phyloP scores from a whole-genome alignment of 306 rosid species.

The Hippophae rhamnoides region DNA sequence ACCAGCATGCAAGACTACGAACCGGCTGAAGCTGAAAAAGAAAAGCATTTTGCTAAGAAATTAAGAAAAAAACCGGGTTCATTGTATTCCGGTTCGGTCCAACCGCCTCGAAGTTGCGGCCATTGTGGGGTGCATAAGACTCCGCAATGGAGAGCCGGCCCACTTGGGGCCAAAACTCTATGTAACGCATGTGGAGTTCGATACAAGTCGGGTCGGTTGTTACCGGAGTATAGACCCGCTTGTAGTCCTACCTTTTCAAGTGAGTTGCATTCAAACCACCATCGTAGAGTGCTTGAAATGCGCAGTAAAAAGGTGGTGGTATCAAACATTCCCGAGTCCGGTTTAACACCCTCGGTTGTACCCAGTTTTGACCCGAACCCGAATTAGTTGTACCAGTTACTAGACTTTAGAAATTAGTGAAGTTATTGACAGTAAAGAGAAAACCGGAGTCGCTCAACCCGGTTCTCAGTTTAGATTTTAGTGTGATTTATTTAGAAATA shows the following conservation, averaged over 20 bases:
- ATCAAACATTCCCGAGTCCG: constrained; percentile 15
- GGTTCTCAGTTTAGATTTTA: constrained; percentile 40
- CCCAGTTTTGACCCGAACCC: constrained; percentile 40
- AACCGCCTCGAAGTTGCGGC: constrained; percentile 64
- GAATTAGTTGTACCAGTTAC: neutral
- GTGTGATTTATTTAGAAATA: neutral
- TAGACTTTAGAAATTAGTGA: constrained; percentile 4
- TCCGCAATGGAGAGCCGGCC: constrained; percentile 96
- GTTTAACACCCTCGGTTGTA: constrained; percentile 24
- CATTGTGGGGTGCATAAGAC: constrained; percentile 97
- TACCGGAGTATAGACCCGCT: constrained; percentile 95
- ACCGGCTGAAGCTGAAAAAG: constrained; percentile 22
- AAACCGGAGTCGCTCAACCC: constrained; percentile 23
- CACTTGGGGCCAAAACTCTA: constrained; percentile 71
- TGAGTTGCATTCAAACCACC: constrained; percentile 83
- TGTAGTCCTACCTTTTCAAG: constrained; percentile 88
- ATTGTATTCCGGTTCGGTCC: constrained; percentile 9
- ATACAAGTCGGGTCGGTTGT: constrained; percentile 79
- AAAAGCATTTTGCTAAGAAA: constrained; percentile 23
- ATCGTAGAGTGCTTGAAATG: constrained; percentile 96
- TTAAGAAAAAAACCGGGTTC: constrained; percentile 22
- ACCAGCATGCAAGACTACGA: constrained; percentile 16
- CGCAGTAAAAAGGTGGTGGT: constrained; percentile 62
- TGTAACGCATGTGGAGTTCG: constrained; percentile 95
- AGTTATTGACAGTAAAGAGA: constrained; percentile 14